phyloP scores from a whole-genome alignment of 1,139 yeast species.

The Suhomyces bribrorum region DNA sequence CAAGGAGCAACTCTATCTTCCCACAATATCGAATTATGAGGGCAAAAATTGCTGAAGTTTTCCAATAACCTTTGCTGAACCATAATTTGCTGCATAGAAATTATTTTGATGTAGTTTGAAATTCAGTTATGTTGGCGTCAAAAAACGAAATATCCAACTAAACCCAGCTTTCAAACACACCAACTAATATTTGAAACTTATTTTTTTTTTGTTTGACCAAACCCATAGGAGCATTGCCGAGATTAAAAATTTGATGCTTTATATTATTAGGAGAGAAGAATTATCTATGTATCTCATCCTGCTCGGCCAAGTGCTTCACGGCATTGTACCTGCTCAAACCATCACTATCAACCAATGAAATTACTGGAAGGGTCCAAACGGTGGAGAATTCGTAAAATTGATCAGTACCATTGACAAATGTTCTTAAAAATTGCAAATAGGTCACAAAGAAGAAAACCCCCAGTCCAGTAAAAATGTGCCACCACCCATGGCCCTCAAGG shows the following conservation, averaged over 20 bases:
- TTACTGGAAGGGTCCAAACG: conserved; percentile 37
- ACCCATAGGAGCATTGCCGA: too few relatives aligned
- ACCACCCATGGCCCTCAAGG: conserved; percentile 96
- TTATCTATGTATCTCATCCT: conserved; percentile 6
- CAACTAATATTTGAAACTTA: too few relatives aligned
- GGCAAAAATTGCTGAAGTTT: too few relatives aligned
- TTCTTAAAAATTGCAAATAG: conserved; percentile 71
- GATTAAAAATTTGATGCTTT: background rate
- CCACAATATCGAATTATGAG: too few relatives aligned
- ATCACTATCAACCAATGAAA: conserved; percentile 29
- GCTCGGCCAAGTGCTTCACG: conserved; percentile 22
- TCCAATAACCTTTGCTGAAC: too few relatives aligned
- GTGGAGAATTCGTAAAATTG: conserved; percentile 54
- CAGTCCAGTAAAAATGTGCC: conserved; percentile 87
- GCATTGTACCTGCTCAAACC: conserved; percentile 31
- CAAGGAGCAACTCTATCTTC: background rate
- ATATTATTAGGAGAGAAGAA: too few relatives aligned
- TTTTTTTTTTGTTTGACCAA: too few relatives aligned
- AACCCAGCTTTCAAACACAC: too few relatives aligned
- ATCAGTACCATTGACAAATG: conserved; percentile 55
- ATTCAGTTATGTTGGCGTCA: too few relatives aligned
- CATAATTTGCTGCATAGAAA: too few relatives aligned
- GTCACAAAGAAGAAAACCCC: conserved; percentile 63
- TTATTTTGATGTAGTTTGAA: too few relatives aligned
- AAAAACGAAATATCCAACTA: too few relatives aligned